Conservation (phyloP, 2,329 filamentous ascomycete genomes). For the Alternaria angustiovoidea region DNA sequence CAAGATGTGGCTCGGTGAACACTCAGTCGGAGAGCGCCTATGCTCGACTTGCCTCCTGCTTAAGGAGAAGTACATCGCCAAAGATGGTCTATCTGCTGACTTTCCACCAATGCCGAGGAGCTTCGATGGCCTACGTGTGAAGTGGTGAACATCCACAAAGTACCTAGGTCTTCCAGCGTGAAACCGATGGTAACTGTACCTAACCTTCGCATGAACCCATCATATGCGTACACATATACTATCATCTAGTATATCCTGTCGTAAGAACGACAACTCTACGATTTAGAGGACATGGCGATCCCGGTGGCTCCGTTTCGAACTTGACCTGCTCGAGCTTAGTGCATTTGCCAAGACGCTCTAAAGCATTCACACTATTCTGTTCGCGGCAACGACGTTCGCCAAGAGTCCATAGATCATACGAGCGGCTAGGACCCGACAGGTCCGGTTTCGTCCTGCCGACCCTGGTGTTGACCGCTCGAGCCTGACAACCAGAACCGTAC, state of each 20-base stretch:
- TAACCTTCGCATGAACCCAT: not conserved
- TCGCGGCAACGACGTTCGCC: not conserved
- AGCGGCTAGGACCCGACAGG: not conserved
- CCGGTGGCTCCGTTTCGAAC: not conserved
- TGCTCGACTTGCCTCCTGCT: constrained; percentile 15
- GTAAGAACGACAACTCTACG: too few species aligned
- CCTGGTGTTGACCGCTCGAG: too few species aligned
- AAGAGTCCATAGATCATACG: not conserved
- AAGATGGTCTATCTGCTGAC: constrained; percentile 17
- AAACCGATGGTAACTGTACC: not conserved
- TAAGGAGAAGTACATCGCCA: constrained; percentile 14
- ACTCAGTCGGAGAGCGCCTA: constrained; percentile 3
- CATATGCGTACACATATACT: too few species aligned
- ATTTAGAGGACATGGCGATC: not conserved
- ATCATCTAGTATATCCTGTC: too few species aligned
- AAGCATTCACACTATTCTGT: not conserved
- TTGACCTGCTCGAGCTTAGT: not conserved
- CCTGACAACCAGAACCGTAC: too few species aligned
- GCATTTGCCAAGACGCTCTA: not conserved
- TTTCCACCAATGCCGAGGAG: constrained; percentile 17
- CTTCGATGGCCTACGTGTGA: constrained; percentile 1
- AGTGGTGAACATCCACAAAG: not conserved
- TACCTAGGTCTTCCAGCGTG: not conserved
- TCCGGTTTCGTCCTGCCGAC: not conserved
- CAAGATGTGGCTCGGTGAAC: constrained; percentile 13